Percentiles rank a stretch among this genome's conserved stretches.
These are phyloP conservation scores for Tricholoma hemisulphureum DNA, from an alignment of 768 basidiomycete species.

Conservation along the genomic window DNA sequence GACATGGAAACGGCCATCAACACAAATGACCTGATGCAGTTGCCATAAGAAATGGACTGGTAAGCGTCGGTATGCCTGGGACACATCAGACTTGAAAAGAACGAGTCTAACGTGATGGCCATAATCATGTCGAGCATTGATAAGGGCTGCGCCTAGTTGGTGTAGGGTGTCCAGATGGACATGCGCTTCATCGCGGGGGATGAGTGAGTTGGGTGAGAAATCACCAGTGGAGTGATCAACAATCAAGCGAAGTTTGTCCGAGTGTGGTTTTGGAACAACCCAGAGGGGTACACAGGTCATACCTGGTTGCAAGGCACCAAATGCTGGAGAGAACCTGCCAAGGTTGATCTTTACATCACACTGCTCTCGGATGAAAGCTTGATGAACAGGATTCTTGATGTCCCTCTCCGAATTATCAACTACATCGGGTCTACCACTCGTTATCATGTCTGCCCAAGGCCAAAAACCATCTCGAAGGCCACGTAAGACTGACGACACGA, in stretches of 20 bases:
- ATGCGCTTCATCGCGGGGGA: conserved; percentile 3
- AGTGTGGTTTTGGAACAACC: conserved; percentile 31
- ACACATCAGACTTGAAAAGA: conserved; percentile 37
- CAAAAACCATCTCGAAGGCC: conserved; percentile 25
- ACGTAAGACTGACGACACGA: conserved; percentile 18
- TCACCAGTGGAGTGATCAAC: conserved; percentile 34
- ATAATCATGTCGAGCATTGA: not conserved
- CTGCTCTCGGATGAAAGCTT: conserved; percentile 17
- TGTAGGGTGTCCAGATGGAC: conserved; percentile 21
- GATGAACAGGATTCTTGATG: no score
- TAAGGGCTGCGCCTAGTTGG: conserved; percentile 10
- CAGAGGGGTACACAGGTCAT: conserved; percentile 36
- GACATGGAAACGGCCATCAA: conserved; percentile 22
- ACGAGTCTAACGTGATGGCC: not conserved
- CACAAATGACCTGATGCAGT: conserved; percentile 33
- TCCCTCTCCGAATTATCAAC: no score
- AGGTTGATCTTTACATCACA: conserved; percentile 16
- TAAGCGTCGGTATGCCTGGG: conserved; percentile 33
- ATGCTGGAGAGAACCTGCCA: conserved; percentile 17
- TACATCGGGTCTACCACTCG: no score
- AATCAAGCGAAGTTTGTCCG: conserved; percentile 33
- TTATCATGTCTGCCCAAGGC: conserved; percentile 19
- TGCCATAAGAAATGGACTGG: conserved; percentile 42
- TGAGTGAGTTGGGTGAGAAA: conserved; percentile 27
- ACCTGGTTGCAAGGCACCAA: conserved; percentile 27